A percentile compares a stretch with the other conserved stretches of the same genome.
These are phyloP conservation scores for Suillus weaverae DNA, from an alignment of 768 basidiomycete species.

Conservation along the genomic window DNA sequence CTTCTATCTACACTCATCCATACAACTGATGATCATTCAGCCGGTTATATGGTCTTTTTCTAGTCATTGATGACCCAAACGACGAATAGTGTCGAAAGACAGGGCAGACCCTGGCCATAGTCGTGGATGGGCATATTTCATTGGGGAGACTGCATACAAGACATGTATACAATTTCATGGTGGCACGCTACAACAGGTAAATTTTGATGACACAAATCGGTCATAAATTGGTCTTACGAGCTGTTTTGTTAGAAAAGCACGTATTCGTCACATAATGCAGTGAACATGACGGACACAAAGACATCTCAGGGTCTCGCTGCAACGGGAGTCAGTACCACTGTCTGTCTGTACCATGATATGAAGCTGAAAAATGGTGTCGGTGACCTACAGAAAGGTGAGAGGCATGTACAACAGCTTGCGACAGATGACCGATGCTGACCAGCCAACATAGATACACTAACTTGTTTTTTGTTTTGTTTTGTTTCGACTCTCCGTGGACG, in stretches of 20 bases:
- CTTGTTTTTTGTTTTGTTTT: too few species aligned
- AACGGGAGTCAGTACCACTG: slow-evolving; percentile 12
- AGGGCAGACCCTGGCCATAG: too few species aligned
- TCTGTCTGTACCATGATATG: slow-evolving; percentile 17
- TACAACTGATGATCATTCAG: too few species aligned
- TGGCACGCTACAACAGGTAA: slow-evolving; percentile 19
- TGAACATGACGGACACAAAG: slow-evolving; percentile 9
- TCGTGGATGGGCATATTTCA: too few species aligned
- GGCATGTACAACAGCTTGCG: neutral
- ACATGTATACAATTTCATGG: slow-evolving; percentile 12
- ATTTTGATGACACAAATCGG: neutral
- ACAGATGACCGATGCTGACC: neutral
- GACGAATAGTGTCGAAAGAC: too few species aligned
- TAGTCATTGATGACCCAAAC: too few species aligned
- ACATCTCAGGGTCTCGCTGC: slow-evolving; percentile 3
- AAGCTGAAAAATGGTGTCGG: neutral
- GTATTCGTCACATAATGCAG: neutral
- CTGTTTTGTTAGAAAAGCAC: neutral
- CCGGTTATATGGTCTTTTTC: too few species aligned
- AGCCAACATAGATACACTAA: slow-evolving; percentile 16
- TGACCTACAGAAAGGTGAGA: neutral
- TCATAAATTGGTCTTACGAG: slow-evolving; percentile 14
- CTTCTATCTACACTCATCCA: too few species aligned
- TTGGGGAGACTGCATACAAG: too few species aligned
- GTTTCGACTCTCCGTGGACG: slow-evolving; percentile 6